Evolutionary conservation across 768 basidiomycete genomes (phyloP).

Genomic region (Suillus variegatus): DNA sequence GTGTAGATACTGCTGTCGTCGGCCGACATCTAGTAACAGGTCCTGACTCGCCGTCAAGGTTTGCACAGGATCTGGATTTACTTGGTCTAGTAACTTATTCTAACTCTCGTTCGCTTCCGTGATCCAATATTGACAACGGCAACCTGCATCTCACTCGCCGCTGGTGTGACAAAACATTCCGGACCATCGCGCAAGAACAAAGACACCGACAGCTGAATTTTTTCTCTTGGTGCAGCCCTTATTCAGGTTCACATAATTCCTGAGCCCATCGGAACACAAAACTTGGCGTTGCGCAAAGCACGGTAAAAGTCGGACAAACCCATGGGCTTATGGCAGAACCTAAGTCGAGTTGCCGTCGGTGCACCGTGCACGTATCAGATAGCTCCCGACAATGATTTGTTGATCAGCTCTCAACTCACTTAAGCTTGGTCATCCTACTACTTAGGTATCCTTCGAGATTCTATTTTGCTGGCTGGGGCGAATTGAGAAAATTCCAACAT

Average conservation of each 20-base stretch:
- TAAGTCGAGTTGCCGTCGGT: not conserved
- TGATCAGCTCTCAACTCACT: not conserved
- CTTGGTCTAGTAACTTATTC: not conserved
- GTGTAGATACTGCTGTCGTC: not conserved
- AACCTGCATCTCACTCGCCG: not conserved
- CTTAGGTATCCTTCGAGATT: not conserved
- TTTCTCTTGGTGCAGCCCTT: slow-evolving; percentile 3
- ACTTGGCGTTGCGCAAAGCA: not conserved
- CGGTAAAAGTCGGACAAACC: not conserved
- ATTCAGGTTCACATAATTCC: not conserved
- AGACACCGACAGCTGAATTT: not conserved
- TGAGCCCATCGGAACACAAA: not conserved
- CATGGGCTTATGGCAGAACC: not conserved
- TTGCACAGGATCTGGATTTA: slow-evolving; percentile 3
- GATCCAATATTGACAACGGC: not conserved
- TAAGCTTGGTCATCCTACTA: not conserved
- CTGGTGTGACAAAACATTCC: not conserved
- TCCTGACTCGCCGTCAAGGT: not conserved
- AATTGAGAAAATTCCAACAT: not conserved
- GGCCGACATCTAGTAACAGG: not conserved
- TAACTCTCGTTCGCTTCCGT: slow-evolving; percentile 4
- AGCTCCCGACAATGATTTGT: not conserved
- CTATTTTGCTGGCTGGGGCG: not conserved
- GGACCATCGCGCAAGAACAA: not conserved
- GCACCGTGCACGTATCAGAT: not conserved